A percentile compares a stretch with the other conserved stretches of the same genome.
Conservation (phyloP, 192 early-diverging fungal genomes). For the Dispira parvispora region DNA sequence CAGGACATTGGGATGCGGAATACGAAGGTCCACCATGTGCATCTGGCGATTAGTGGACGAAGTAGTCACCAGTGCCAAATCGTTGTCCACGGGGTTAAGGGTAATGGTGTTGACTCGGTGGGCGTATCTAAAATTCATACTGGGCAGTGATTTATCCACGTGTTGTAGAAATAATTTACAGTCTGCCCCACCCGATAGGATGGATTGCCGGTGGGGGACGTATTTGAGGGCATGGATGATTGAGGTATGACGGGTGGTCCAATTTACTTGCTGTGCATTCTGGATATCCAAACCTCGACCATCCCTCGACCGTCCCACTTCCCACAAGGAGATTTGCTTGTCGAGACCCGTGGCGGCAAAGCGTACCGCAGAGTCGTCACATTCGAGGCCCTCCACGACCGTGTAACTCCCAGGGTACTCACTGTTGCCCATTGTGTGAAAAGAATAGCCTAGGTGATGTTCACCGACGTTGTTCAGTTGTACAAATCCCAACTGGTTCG, state of each 20-base stretch:
- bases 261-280: not conserved
- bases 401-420: not conserved
- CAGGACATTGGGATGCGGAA: not conserved
- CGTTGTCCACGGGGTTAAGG: not conserved
- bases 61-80: not conserved
- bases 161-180: constrained; percentile 1
- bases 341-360: not conserved
- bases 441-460: not conserved
- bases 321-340: not conserved
- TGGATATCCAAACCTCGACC: not conserved
- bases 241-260: not conserved
- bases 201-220: not conserved
- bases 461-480: not conserved
- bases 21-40: not conserved
- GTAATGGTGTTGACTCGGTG: constrained; percentile 1
- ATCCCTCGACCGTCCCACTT: not conserved
- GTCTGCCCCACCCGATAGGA: constrained; percentile 4
- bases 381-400: not conserved
- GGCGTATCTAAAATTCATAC: not conserved
- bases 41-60: not conserved
- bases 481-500: not conserved
- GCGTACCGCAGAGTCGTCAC: not conserved
- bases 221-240: not conserved
- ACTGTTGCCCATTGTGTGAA: not conserved
- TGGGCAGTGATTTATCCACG: not conserved